Evolutionary conservation across 2,329 filamentous ascomycete genomes (phyloP).

Genomic region (Aspergillus novofumigatus): DNA sequence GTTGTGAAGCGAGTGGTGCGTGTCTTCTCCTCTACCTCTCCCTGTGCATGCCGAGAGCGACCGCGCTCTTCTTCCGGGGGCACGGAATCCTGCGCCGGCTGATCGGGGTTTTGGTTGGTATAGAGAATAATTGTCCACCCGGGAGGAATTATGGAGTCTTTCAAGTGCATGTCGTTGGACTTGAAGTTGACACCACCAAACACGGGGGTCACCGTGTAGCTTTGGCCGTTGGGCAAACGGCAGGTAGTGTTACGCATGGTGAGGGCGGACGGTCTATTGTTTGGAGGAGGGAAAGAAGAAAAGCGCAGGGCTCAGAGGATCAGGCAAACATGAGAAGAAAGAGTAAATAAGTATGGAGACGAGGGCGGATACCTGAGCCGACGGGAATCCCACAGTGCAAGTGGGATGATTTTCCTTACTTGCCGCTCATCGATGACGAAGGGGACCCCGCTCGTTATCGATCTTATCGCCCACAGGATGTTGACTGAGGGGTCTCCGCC

Average conservation of each 20-base stretch:
- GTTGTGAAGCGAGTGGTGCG: constrained; percentile 53
- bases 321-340: background rate
- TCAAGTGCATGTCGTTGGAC: constrained; percentile 66
- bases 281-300: background rate
- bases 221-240: constrained; percentile 83
- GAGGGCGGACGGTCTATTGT: background rate
- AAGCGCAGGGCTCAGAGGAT: background rate
- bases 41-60: constrained; percentile 8
- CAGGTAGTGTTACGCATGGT: constrained; percentile 27
- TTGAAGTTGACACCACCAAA: constrained; percentile 94
- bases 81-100: constrained; percentile 14
- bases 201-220: constrained; percentile 73
- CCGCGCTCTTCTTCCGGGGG: constrained; percentile 10
- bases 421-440: background rate
- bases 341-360: background rate
- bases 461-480: background rate
- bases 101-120: constrained; percentile 52
- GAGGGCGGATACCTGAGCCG: background rate
- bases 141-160: constrained; percentile 64
- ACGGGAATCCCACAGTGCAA: background rate
- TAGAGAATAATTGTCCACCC: constrained; percentile 89
- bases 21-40: constrained; percentile 28
- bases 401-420: constrained; percentile 2
- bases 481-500: too few relatives aligned
- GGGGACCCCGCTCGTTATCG: background rate